These are phyloP conservation scores for Agaricus blazei DNA, from an alignment of 768 basidiomycete genomes.

Conservation along the genomic window DNA sequence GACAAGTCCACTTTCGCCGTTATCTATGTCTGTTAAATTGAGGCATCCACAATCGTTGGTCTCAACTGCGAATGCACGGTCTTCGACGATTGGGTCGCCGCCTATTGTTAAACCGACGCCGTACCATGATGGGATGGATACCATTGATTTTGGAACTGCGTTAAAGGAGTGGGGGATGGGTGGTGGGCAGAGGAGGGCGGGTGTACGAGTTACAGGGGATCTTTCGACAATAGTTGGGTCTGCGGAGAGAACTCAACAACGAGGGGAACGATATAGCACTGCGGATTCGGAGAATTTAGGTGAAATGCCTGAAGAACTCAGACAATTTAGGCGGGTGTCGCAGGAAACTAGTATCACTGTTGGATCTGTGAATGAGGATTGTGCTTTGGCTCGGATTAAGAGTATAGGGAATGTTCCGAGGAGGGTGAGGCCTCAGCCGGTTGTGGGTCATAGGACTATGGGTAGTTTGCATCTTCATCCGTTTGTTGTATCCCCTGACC, in stretches of 20 bases:
- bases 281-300: neutral
- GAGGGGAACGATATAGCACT: too few relatives aligned
- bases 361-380: neutral
- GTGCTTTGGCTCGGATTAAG: constrained; percentile 27
- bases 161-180: constrained; percentile 10
- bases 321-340: neutral
- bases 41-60: constrained; percentile 6
- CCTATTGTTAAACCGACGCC: too few relatives aligned
- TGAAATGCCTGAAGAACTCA: constrained; percentile 2
- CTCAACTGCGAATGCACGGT: neutral
- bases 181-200: neutral
- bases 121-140: neutral
- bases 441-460: constrained; percentile 17
- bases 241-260: too few relatives aligned
- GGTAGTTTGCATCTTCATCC: constrained; percentile 29
- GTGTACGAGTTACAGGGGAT: neutral
- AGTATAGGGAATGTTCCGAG: constrained; percentile 34
- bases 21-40: constrained; percentile 7
- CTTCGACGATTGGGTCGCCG: neutral
- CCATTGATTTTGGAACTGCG: constrained; percentile 12
- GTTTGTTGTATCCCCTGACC: constrained; percentile 21
- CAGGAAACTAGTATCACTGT: neutral
- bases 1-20: constrained; percentile 1
- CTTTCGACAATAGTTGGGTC: neutral
- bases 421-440: constrained; percentile 28